Base-by-base conservation (phyloP, 164 flowering plant species). In the Vitis rotundifolia region DNA sequence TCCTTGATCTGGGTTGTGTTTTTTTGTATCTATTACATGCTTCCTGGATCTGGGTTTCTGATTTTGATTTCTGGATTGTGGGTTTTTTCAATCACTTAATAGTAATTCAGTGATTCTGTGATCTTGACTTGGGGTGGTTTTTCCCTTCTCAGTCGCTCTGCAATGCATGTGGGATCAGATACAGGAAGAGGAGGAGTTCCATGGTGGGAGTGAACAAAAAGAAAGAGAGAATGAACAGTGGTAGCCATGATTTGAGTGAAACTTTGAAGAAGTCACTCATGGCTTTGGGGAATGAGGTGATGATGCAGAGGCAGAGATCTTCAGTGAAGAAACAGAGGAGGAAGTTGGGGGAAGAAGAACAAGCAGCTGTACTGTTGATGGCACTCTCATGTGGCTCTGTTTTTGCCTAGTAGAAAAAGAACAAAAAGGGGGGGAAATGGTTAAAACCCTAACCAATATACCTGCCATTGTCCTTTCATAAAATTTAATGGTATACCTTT, bases 331-430 rank as follows among this genome's bases (percentile, higher is more conserved):
- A 75, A 26, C 79, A 78, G 66, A 74, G 70, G 54, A 81, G 81
- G 68, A 83, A 72, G 80, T 5, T 81, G 63, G 75, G 81, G 3
- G 90, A 85, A 78, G 90, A 79, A 66, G 92, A 88, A 63, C 83
- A 78, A 67, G 92, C 92, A 5, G 92, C 92, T n/a, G 81, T 82
- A 13, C 76, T 78, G 29, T 74, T 86, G 65, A 68, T 84, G 79
- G 76, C 83, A 3, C 55, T 86, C 67, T 86, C 85, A 59, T 84
- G 83, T 70, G 87, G 86, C 63, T 76, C 79, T 67, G 79, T 86
- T 73, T 81, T 74, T 73, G 87, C 87, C 60, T 80, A 37, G 44
- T 6, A 37, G 44, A 37, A 37, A 31, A 7, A 11, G 29, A 11
- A 26, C 3, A 11, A 3, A 11, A 52, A 11, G 13, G 13, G 15